Conservation (phyloP, 306 rosid genomes). For the Hippophae gyantsensis region DNA sequence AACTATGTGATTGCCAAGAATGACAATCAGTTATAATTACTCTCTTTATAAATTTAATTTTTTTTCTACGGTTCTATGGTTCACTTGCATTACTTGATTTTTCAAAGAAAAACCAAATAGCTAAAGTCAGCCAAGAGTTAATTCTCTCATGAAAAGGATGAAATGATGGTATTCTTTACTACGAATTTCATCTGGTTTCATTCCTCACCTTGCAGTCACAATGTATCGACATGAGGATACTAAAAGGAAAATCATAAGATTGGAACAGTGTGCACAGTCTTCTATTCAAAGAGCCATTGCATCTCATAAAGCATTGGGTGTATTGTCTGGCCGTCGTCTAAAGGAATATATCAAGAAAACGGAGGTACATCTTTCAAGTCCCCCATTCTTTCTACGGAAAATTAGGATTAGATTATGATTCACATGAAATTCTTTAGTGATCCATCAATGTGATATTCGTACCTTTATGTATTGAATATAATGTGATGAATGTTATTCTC, state of each 20-base stretch:
- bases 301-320: conserved; percentile 61
- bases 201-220: conserved; percentile 28
- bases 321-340: conserved; percentile 53
- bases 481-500: conserved; percentile 4
- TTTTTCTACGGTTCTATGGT: not conserved
- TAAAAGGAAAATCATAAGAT: conserved; percentile 58
- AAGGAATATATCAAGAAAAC: conserved; percentile 54
- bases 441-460: not conserved
- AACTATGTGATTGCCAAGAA: too few species aligned
- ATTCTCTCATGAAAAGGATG: not conserved
- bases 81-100: conserved; percentile 4
- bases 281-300: conserved; percentile 45
- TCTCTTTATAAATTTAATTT: not conserved
- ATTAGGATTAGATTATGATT: not conserved
- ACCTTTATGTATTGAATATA: not conserved
- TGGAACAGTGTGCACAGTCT: conserved; percentile 66
- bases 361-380: conserved; percentile 35
- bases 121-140: conserved; percentile 4
- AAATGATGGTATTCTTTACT: not conserved
- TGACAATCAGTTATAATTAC: not conserved
- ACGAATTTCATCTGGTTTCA: not conserved
- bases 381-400: conserved; percentile 2
- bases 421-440: not conserved
- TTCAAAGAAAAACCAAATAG: conserved; percentile 2
- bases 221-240: conserved; percentile 45